Percentiles rank a stretch among this genome's conserved stretches.
Evolutionary conservation across 352 stramenopile genomes (phyloP).

Genomic region (Aphanomyces cochlioides): DNA sequence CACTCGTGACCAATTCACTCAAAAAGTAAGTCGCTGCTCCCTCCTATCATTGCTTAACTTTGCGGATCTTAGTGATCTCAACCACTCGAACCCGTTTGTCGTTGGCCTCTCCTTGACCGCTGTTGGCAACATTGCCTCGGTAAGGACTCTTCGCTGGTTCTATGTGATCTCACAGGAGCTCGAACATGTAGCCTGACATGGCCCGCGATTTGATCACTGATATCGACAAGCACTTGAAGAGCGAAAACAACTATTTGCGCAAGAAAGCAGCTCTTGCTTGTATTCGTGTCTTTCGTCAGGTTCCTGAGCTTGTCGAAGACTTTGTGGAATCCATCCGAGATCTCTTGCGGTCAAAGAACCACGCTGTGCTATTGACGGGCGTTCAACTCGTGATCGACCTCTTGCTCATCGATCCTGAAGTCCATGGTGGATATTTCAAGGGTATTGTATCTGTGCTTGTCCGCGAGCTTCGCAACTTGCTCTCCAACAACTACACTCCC

Average conservation of each 20-base stretch:
- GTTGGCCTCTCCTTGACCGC: constrained; percentile 94
- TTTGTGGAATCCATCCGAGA: constrained; percentile 95
- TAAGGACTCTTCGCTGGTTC: constrained; percentile 32
- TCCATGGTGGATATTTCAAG: constrained; percentile 73
- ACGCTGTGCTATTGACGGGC: constrained; percentile 96
- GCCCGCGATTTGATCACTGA: constrained; percentile 97
- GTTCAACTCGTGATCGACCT: constrained; percentile 96
- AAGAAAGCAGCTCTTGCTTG: constrained; percentile 98
- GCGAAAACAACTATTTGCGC: constrained; percentile 93
- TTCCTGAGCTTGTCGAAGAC: constrained; percentile 98
- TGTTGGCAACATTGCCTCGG: constrained; percentile 97
- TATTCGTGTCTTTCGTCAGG: constrained; percentile 78
- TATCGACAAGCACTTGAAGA: constrained; percentile 93
- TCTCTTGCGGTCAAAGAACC: constrained; percentile 94
- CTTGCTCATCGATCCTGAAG: constrained; percentile 63
- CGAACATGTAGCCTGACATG: constrained; percentile 89
- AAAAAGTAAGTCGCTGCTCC: constrained; percentile 82
- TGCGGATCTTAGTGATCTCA: constrained; percentile 73
- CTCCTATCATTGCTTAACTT: constrained; percentile 10
- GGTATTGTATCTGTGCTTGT: constrained; percentile 75
- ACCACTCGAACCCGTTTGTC: constrained; percentile 93
- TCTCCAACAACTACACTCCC: constrained; percentile 96
- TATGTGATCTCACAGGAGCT: background rate
- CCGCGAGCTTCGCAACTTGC: constrained; percentile 91
- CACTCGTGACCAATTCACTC: constrained; percentile 99